Conservation (phyloP, 192 early-diverging fungal genomes). For the Coemansia sp. region DNA sequence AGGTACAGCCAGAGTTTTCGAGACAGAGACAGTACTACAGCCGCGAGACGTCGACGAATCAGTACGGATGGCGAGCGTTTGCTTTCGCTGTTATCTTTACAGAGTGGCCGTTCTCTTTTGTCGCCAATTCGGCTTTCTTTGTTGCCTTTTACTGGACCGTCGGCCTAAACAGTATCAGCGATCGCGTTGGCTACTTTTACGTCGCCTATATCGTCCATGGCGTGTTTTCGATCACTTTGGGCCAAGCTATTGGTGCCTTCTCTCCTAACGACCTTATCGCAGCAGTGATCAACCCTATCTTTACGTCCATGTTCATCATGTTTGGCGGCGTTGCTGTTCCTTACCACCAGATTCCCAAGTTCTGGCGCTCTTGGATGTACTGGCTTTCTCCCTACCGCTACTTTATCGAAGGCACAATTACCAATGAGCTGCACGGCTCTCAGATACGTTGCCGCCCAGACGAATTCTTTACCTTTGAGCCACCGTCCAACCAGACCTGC, state of each 20-base stretch:
- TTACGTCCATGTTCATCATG: slow-evolving; percentile 59
- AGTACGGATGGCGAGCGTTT: slow-evolving; percentile 67
- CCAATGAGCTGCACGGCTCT: slow-evolving; percentile 57
- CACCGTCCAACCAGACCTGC: slow-evolving; percentile 53
- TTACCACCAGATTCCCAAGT: slow-evolving; percentile 55
- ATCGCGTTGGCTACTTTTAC: slow-evolving; percentile 62
- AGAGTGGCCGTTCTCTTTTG: slow-evolving; percentile 63
- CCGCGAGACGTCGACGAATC: slow-evolving; percentile 62
- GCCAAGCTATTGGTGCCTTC: slow-evolving; percentile 59
- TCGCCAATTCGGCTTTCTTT: slow-evolving; percentile 56
- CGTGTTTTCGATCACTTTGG: slow-evolving; percentile 57
- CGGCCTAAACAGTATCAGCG: slow-evolving; percentile 51
- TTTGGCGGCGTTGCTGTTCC: slow-evolving; percentile 65
- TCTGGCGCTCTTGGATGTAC: slow-evolving; percentile 68
- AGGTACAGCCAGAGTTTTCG: slow-evolving; percentile 65
- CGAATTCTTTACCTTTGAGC: slow-evolving; percentile 49
- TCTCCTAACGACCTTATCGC: slow-evolving; percentile 56
- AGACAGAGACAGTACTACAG: slow-evolving; percentile 59
- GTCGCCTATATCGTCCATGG: slow-evolving; percentile 53
- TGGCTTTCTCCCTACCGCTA: slow-evolving; percentile 62
- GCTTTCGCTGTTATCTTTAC: slow-evolving; percentile 58
- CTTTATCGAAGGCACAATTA: slow-evolving; percentile 60
- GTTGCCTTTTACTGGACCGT: slow-evolving; percentile 62
- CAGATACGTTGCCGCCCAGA: slow-evolving; percentile 42
- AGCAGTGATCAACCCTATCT: slow-evolving; percentile 58